Evolutionary conservation across 1,284 basidiomycete species (phyloP), one percentile per base, ranked within the genome.

Genomic region (Rhodotorula mucilaginosa): DNA sequence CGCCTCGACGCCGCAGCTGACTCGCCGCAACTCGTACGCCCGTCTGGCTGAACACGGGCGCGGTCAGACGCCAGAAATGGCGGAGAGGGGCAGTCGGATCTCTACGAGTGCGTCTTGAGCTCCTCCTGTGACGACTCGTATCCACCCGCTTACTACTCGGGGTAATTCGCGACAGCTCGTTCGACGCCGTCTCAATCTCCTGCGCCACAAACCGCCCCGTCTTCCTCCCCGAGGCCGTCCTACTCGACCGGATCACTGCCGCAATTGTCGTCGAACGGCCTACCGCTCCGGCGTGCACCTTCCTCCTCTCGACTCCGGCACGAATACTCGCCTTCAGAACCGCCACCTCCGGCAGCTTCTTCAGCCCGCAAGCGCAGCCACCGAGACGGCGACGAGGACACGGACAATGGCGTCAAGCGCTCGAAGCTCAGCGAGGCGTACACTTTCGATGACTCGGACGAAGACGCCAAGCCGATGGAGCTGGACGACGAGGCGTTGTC

Each of bases 391-490:
- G 61, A 61, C 12, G 51, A n/a, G 5, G 31, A 34, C 31, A 12
- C 49, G 47, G n/a, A 10, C 23, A 49, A 31, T 1, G 60, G 56
- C 10, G 23, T 34, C 26, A 70, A 70, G 61, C 60, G 69, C 8
- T 58, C 65, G 0, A 59, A 46, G 44, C 31, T 66, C 6, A 52
- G 48, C 34, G 34, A 46, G 31, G 29, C 26, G 13, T 54, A n/a
- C 46, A 52, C 60, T 23, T 62, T 58, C n/a, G 62, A 65, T 15
- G 56, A 58, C 16, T 56, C 61, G 48, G 62, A 68, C 47, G 60
- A 56, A 19, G 63, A 61, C 21, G 44, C 46, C n/a, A 46, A 29
- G 39, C 29, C 68, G 63, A 69, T 69, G 68, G 64, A 69, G 64
- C 59, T 69, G 7, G 63, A 69, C 39, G 48, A 59, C 44, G 47